These are phyloP conservation scores for Globisporangium cederbergense DNA, from an alignment of 352 stramenopile species.

Conservation along the genomic window DNA sequence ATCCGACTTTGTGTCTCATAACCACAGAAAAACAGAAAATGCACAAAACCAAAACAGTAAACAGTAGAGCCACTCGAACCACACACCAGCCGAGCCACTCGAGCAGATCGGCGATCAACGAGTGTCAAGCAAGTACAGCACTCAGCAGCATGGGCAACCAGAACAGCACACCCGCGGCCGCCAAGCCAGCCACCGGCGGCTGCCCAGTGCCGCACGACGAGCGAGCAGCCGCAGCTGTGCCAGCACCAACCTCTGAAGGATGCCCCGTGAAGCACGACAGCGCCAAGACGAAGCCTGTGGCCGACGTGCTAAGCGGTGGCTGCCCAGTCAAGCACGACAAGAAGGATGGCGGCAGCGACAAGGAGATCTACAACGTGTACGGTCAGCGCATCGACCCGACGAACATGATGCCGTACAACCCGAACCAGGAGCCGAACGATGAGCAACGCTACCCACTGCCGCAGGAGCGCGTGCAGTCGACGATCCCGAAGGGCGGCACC, in stretches of 20 bases:
- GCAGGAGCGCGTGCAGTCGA: constrained; percentile 92
- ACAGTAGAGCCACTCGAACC: not conserved
- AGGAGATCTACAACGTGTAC: constrained; percentile 97
- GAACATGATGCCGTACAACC: constrained; percentile 98
- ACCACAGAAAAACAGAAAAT: too few species aligned
- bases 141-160: constrained; percentile 60
- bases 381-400: constrained; percentile 94
- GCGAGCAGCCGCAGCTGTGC: constrained; percentile 11
- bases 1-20: too few species aligned
- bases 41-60: too few species aligned
- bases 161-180: constrained; percentile 35
- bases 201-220: constrained; percentile 61
- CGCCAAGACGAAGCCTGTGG: constrained; percentile 16
- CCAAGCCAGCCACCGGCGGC: constrained; percentile 13
- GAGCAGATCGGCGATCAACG: not conserved
- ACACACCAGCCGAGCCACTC: not conserved
- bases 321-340: constrained; percentile 56
- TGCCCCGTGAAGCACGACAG: constrained; percentile 74
- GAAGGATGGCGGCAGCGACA: constrained; percentile 17
- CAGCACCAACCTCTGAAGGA: constrained; percentile 27
- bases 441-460: constrained; percentile 89
- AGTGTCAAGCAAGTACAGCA: not conserved
- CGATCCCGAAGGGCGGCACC: constrained; percentile 95
- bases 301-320: constrained; percentile 30
- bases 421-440: constrained; percentile 92